Conservation (phyloP, 1,139 yeast species). For the Tardiomyces digboiensis region DNA sequence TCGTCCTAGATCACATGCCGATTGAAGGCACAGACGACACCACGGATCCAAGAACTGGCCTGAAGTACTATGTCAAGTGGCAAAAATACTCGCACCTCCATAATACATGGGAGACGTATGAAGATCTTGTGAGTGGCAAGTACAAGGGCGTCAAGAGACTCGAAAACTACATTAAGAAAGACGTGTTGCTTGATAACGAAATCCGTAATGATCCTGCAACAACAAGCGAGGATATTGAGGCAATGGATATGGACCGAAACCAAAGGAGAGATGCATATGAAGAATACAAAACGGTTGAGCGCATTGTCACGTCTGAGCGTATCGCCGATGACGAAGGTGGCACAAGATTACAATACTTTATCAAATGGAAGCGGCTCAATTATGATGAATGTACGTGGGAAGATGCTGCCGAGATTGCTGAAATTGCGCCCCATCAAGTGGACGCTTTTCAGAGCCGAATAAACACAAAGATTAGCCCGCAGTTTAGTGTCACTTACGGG, state of each 20-base stretch:
- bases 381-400: constrained; percentile 99
- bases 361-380: constrained; percentile 89
- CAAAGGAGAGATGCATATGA: constrained; percentile 74
- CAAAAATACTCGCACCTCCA: constrained; percentile 80
- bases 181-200: constrained; percentile 61
- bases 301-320: constrained; percentile 84
- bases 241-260: constrained; percentile 86
- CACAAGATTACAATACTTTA: constrained; percentile 67
- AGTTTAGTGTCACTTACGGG: constrained; percentile 69
- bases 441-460: constrained; percentile 72
- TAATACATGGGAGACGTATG: constrained; percentile 87
- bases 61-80: constrained; percentile 63
- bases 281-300: constrained; percentile 79
- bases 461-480: constrained; percentile 79
- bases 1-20: constrained; percentile 25
- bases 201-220: constrained; percentile 71
- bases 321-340: constrained; percentile 34
- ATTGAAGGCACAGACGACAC: constrained; percentile 15
- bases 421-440: constrained; percentile 76
- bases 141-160: constrained; percentile 71
- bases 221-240: constrained; percentile 84
- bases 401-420: constrained; percentile 78
- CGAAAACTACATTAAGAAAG: constrained; percentile 83
- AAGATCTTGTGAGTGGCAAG: constrained; percentile 27
- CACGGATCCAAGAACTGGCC: constrained; percentile 23